Evolutionary conservation across 208 protist species (phyloP).

Genomic region (Wallacemonas collosoma): DNA sequence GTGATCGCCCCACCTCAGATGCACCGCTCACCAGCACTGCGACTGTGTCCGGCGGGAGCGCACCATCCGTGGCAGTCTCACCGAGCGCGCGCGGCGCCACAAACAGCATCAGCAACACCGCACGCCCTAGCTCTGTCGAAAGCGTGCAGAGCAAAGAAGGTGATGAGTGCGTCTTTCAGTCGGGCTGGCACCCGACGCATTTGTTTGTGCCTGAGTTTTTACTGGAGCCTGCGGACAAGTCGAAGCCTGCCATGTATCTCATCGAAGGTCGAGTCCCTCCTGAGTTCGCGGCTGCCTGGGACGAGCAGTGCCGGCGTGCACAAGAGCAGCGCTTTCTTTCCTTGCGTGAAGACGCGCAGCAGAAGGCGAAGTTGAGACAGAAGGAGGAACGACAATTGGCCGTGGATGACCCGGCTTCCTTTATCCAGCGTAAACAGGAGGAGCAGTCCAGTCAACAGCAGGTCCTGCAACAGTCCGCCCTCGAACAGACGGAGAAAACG

Average conservation of each 20-base stretch:
- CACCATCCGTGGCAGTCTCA: background rate
- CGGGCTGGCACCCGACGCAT: slow-evolving; percentile 5
- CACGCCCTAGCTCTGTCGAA: background rate
- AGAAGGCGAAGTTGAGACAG: background rate
- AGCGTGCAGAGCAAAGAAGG: background rate
- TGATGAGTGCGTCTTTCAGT: slow-evolving; percentile 15
- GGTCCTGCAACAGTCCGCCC: slow-evolving; percentile 16
- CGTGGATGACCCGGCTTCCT: slow-evolving; percentile 40
- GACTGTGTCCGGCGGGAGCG: background rate
- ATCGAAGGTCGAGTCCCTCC: slow-evolving; percentile 63
- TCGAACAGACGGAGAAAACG: slow-evolving; percentile 22
- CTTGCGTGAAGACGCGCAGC: slow-evolving; percentile 24
- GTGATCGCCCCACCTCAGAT: no score
- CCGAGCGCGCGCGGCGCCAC: background rate
- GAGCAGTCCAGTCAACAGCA: slow-evolving; percentile 32
- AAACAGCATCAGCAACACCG: background rate
- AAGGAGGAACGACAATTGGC: slow-evolving; percentile 35
- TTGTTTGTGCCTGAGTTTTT: slow-evolving; percentile 18
- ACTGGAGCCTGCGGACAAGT: slow-evolving; percentile 13
- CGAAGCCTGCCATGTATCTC: slow-evolving; percentile 36
- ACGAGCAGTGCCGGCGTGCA: slow-evolving; percentile 51
- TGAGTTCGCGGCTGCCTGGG: slow-evolving; percentile 45
- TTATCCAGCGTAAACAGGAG: slow-evolving; percentile 41
- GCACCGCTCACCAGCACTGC: no score
- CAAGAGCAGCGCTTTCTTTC: slow-evolving; percentile 50